A percentile compares a stretch with the other conserved stretches of the same genome.
These are phyloP conservation scores for Cupressus sempervirens DNA, from an alignment of 75 land plant species.

Conservation along the genomic window DNA sequence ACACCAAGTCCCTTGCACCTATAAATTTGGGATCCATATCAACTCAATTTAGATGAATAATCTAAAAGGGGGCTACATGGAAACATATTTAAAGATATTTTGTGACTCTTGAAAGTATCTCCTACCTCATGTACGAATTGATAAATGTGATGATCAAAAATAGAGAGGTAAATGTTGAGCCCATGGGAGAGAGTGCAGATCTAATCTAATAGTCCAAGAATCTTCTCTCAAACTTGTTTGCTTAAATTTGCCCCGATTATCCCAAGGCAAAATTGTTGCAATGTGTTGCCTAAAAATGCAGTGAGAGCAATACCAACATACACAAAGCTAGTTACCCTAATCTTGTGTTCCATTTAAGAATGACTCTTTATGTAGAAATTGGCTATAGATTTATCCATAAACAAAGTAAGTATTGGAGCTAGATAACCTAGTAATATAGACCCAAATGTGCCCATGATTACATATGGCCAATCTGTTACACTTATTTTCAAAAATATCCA, in stretches of 20 bases:
- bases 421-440: not conserved
- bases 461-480: slow-evolving; percentile 23
- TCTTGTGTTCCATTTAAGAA: slow-evolving; percentile 11
- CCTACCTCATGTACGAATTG: no score
- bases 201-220: no score
- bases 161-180: no score
- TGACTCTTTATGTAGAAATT: not conserved
- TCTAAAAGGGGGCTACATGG: no score
- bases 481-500: slow-evolving; percentile 18
- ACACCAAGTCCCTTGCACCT: no score
- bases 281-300: not conserved
- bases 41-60: no score
- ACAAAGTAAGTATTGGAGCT: slow-evolving; percentile 2
- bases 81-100: no score
- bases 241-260: slow-evolving; percentile 17
- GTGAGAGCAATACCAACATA: not conserved
- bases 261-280: slow-evolving; percentile 22
- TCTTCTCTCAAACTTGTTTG: slow-evolving; percentile 18
- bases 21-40: no score
- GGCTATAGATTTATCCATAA: slow-evolving; percentile 7
- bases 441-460: slow-evolving; percentile 12
- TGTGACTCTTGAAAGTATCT: no score
- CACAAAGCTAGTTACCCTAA: not conserved
- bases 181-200: no score
- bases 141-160: no score